Conservation (phyloP, 352 stramenopile species). For the Phytophthora palmivora region DNA sequence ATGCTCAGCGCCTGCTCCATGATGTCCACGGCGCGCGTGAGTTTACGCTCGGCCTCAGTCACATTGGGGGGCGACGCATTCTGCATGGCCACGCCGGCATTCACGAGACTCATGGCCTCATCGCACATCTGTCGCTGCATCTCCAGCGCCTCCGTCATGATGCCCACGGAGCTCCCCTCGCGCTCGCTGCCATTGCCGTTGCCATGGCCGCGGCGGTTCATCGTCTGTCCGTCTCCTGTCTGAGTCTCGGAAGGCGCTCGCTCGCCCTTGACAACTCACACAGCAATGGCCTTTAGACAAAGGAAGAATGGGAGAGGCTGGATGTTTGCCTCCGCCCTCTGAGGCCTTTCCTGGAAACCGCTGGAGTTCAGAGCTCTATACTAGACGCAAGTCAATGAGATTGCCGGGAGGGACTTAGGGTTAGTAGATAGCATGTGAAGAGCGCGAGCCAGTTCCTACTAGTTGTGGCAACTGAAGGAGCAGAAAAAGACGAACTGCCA, state of each 20-base stretch:
- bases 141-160: constrained; percentile 48
- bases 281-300: constrained; percentile 17
- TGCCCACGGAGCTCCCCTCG: constrained; percentile 37
- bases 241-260: not conserved
- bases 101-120: constrained; percentile 79
- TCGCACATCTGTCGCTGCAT: constrained; percentile 71
- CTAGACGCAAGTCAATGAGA: constrained; percentile 29
- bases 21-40: constrained; percentile 69
- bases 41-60: constrained; percentile 62
- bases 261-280: no score
- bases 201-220: constrained; percentile 36
- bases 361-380: constrained; percentile 24
- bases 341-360: constrained; percentile 32
- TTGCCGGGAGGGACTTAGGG: constrained; percentile 15
- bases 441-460: constrained; percentile 19
- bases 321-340: constrained; percentile 16
- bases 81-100: constrained; percentile 76
- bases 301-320: constrained; percentile 32
- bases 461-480: not conserved
- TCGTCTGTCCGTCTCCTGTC: constrained; percentile 16
- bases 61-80: constrained; percentile 65
- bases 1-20: constrained; percentile 82
- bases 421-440: constrained; percentile 5
- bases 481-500: not conserved
- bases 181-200: constrained; percentile 33